Conservation (phyloP, 352 stramenopile species). For the Phytophthora gonapodyides region DNA sequence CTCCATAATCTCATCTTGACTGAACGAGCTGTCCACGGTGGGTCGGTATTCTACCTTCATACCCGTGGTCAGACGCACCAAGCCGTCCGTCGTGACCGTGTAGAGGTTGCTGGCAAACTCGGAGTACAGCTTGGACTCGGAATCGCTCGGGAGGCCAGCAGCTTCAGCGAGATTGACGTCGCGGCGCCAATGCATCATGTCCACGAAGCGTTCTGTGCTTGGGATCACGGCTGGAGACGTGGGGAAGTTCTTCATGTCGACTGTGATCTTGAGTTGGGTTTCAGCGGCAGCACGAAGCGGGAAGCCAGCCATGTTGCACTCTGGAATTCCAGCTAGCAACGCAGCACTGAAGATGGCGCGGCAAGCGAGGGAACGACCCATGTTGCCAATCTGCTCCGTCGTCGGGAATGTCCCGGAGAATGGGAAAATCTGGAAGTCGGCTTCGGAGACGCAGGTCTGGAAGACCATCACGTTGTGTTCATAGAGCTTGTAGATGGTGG, state of each 20-base stretch:
- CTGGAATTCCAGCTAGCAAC: slow-evolving; percentile 39
- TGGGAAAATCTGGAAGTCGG: slow-evolving; percentile 53
- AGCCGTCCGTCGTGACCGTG: slow-evolving; percentile 44
- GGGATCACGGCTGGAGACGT: slow-evolving; percentile 29
- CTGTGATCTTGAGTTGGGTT: slow-evolving; percentile 48
- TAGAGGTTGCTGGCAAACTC: slow-evolving; percentile 48
- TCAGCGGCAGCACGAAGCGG: slow-evolving; percentile 43
- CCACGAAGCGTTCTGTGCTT: slow-evolving; percentile 47
- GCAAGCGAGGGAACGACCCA: slow-evolving; percentile 41
- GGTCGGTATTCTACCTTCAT: slow-evolving; percentile 52
- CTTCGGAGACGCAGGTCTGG: slow-evolving; percentile 46
- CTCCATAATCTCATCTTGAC: slow-evolving; percentile 31
- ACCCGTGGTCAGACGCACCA: slow-evolving; percentile 42
- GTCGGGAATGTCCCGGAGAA: slow-evolving; percentile 44
- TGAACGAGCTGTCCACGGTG: slow-evolving; percentile 21
- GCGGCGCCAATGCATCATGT: slow-evolving; percentile 61
- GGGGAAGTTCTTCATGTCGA: slow-evolving; percentile 35
- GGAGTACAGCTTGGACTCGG: slow-evolving; percentile 48
- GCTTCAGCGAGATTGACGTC: slow-evolving; percentile 51
- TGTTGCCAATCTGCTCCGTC: slow-evolving; percentile 38
- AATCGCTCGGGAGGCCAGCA: slow-evolving; percentile 48
- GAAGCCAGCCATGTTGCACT: slow-evolving; percentile 43
- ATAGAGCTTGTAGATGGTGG: slow-evolving; percentile 47
- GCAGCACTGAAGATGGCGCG: slow-evolving; percentile 45
- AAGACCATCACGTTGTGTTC: slow-evolving; percentile 51